phyloP scores from a whole-genome alignment of 345 rosid species.

The Psidium guajava region DNA sequence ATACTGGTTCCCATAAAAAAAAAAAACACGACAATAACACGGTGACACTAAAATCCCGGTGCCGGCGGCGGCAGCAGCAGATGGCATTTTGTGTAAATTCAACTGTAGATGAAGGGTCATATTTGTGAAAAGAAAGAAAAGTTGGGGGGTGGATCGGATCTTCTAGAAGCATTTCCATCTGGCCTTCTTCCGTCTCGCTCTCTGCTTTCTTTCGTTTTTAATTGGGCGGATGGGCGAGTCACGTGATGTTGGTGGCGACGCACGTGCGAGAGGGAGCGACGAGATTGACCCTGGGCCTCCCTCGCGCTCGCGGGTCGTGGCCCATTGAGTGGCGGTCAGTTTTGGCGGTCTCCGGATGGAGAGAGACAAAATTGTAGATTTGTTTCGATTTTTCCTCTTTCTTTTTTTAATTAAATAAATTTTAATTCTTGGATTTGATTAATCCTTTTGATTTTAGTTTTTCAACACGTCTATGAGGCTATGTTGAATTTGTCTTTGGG shows the following conservation, averaged over 20 bases:
- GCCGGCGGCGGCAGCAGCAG: not conserved
- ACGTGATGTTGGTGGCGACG: not conserved
- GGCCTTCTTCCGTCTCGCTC: not conserved
- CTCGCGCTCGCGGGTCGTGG: not conserved
- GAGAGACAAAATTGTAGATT: not conserved
- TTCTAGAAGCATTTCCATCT: not conserved
- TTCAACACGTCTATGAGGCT: no score
- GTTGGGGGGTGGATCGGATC: not conserved
- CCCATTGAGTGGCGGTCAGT: not conserved
- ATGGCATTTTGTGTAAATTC: conserved; percentile 9
- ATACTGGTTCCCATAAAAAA: not conserved
- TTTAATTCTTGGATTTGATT: not conserved
- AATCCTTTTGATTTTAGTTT: no score
- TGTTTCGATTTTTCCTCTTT: not conserved
- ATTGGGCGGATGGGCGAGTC: not conserved
- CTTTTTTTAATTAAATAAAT: not conserved
- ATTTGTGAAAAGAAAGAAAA: not conserved
- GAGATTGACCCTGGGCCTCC: not conserved
- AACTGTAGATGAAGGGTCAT: not conserved
- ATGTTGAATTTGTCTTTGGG: not conserved
- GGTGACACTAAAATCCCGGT: not conserved
- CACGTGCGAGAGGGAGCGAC: not conserved
- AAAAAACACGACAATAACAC: not conserved
- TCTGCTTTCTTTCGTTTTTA: not conserved
- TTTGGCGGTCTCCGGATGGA: not conserved